Evolutionary conservation across 192 early-diverging fungal genomes (phyloP).

Genomic region (Gonapodya sp.): DNA sequence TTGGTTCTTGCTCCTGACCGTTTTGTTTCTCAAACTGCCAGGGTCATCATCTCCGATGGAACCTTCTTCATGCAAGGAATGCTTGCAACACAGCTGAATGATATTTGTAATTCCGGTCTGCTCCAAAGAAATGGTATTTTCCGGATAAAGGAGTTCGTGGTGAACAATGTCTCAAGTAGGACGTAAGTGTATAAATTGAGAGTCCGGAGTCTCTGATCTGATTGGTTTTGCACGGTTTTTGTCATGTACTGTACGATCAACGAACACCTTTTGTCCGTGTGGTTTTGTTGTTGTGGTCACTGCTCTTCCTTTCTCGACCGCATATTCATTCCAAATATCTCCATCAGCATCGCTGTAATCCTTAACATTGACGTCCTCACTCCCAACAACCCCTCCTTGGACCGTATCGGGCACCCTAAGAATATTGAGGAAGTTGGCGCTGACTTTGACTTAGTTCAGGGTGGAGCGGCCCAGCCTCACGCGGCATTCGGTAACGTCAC

Average conservation of each 20-base stretch:
- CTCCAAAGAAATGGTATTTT: slow-evolving; percentile 45
- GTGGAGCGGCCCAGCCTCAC: no score
- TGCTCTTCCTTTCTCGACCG: background rate
- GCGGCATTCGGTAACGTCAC: no score
- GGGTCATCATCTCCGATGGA: slow-evolving; percentile 59
- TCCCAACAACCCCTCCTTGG: background rate
- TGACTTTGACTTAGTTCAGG: no score
- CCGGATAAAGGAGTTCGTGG: slow-evolving; percentile 30
- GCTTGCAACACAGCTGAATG: slow-evolving; percentile 44
- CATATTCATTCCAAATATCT: background rate
- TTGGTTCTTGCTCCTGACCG: background rate
- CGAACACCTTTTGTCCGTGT: no score
- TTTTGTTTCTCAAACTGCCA: slow-evolving; percentile 13
- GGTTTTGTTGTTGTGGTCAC: background rate
- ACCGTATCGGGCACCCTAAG: background rate
- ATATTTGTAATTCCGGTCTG: slow-evolving; percentile 25
- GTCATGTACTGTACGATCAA: no score
- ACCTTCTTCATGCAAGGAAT: slow-evolving; percentile 56
- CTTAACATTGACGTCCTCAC: slow-evolving; percentile 21
- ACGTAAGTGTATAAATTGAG: no score
- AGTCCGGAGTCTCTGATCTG: no score
- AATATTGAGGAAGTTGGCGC: background rate
- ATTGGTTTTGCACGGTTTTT: no score
- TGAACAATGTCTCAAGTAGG: slow-evolving; percentile 37
- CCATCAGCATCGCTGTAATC: slow-evolving; percentile 29